phyloP scores from a whole-genome alignment of 192 early-diverging fungal genomes.

The Coemansia sp. region DNA sequence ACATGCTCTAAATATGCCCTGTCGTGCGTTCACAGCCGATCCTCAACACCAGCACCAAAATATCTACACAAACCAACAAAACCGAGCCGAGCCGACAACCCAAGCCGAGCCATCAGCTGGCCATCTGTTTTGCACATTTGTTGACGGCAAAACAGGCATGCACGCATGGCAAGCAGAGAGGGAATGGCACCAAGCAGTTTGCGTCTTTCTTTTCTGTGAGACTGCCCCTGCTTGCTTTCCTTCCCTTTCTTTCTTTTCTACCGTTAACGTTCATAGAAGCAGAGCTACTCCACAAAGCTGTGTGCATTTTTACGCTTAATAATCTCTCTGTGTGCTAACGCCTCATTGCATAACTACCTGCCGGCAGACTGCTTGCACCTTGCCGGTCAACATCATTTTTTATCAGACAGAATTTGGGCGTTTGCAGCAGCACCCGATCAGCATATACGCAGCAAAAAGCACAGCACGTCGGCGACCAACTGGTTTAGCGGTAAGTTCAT shows the following conservation, averaged over 20 bases:
- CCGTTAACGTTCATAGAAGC: slow-evolving; percentile 1
- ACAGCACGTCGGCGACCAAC: background rate
- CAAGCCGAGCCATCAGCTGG: slow-evolving; percentile 1
- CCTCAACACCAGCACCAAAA: background rate
- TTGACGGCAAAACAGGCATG: background rate
- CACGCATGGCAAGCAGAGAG: background rate
- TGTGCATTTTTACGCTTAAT: slow-evolving; percentile 3
- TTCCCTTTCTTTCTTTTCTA: background rate
- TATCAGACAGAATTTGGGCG: background rate
- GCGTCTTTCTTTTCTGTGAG: background rate
- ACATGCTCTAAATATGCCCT: background rate
- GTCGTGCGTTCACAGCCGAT: background rate
- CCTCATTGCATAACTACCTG: background rate
- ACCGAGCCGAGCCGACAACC: background rate
- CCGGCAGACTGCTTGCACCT: background rate
- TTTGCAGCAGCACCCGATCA: background rate
- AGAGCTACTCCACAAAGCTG: background rate
- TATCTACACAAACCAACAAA: background rate
- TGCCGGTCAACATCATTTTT: background rate
- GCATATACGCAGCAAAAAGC: background rate
- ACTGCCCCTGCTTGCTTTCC: background rate
- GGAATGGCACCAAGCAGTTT: background rate
- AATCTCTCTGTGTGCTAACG: background rate
- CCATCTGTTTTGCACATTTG: background rate
- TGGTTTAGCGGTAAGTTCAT: background rate